Percentiles rank a stretch among this genome's conserved stretches.
Evolutionary conservation across 1,139 yeast species (phyloP).

Genomic region (Zygoascus sp.): DNA sequence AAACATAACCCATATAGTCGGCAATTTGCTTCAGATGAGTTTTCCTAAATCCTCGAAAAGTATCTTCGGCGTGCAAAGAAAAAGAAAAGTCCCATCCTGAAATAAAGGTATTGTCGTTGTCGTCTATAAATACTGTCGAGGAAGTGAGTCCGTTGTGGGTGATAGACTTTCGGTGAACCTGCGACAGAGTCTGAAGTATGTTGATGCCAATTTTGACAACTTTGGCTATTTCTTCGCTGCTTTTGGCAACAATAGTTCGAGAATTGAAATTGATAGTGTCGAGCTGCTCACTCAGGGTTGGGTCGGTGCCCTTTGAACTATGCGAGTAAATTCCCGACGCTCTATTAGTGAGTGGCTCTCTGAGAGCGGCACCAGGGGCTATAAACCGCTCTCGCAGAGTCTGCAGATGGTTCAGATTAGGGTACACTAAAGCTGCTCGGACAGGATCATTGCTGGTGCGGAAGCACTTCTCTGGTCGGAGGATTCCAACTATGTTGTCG

Average conservation of each 20-base stretch:
- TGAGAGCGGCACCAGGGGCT: background rate
- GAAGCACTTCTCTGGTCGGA: conserved; percentile 26
- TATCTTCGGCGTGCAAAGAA: conserved; percentile 43
- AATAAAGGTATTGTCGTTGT: conserved; percentile 37
- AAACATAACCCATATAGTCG: conserved; percentile 46
- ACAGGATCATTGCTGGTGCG: conserved; percentile 22
- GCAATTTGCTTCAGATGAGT: conserved; percentile 34
- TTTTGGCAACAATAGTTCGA: background rate
- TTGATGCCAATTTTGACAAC: conserved; percentile 38
- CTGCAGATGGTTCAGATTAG: conserved; percentile 21
- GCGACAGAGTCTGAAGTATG: conserved; percentile 38
- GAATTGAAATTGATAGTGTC: conserved; percentile 1
- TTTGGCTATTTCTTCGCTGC: conserved; percentile 32
- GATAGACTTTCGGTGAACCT: conserved; percentile 43
- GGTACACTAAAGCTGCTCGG: conserved; percentile 25
- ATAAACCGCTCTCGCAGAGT: conserved; percentile 26
- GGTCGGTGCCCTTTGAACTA: background rate
- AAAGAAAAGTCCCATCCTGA: conserved; percentile 53
- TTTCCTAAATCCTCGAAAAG: conserved; percentile 33
- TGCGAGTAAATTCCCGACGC: background rate
- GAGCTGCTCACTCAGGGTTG: background rate
- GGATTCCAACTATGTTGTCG: conserved; percentile 24
- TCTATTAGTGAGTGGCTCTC: background rate
- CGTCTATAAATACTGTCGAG: conserved; percentile 37
- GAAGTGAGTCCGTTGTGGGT: conserved; percentile 50